phyloP scores from a whole-genome alignment of 371 early-diverging fungal species.

The Zychaea mexicana region DNA sequence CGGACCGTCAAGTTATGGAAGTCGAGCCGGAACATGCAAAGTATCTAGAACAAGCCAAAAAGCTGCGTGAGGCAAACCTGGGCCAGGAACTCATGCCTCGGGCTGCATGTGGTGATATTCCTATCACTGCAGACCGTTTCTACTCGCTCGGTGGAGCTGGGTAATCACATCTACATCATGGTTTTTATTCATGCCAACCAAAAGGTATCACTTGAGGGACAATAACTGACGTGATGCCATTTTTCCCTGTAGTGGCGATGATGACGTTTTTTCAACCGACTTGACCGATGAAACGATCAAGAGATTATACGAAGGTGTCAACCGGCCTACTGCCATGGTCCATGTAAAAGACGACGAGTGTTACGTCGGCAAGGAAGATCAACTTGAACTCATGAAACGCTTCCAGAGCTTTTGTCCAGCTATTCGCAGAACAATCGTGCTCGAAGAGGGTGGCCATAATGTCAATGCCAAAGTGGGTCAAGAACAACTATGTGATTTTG shows the following conservation, averaged over 20 bases:
- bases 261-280: slow-evolving; percentile 62
- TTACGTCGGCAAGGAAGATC: slow-evolving; percentile 26
- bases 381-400: slow-evolving; percentile 26
- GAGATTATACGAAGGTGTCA: slow-evolving; percentile 35
- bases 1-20: slow-evolving; percentile 48
- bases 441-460: slow-evolving; percentile 50
- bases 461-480: slow-evolving; percentile 37
- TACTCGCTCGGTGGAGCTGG: slow-evolving; percentile 43
- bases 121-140: slow-evolving; percentile 52
- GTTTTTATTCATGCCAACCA: no score
- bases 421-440: slow-evolving; percentile 25
- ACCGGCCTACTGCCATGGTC: slow-evolving; percentile 41
- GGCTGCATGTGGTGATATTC: slow-evolving; percentile 20
- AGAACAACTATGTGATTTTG: slow-evolving; percentile 8
- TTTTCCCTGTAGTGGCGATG: slow-evolving; percentile 58
- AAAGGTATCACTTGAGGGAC: no score
- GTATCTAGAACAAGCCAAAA: slow-evolving; percentile 30
- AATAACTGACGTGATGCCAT: no score
- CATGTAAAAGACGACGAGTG: slow-evolving; percentile 53
- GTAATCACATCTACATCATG: no score
- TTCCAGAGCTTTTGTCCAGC: slow-evolving; percentile 38
- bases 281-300: slow-evolving; percentile 38
- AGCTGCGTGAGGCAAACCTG: slow-evolving; percentile 39
- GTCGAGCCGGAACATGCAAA: slow-evolving; percentile 26
- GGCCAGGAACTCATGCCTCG: slow-evolving; percentile 47